A percentile compares a stretch with the other conserved stretches of the same genome.
These are phyloP conservation scores for Steccherinum ochraceum DNA, from an alignment of 768 basidiomycete genomes.

Conservation along the genomic window DNA sequence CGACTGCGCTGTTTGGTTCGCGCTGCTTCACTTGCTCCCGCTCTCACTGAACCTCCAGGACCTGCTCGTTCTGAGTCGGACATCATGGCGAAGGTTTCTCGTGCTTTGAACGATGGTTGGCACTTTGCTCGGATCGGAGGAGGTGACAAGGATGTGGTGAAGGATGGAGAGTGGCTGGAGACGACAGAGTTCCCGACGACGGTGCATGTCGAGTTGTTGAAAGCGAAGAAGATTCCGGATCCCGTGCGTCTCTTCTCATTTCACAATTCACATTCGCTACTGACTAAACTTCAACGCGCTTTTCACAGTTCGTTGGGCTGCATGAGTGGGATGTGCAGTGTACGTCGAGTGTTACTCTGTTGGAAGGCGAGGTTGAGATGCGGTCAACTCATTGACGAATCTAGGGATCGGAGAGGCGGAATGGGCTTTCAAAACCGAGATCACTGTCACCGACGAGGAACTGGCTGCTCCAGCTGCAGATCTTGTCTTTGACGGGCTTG, in stretches of 20 bases:
- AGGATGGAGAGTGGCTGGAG: slow-evolving; percentile 60
- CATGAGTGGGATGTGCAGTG: slow-evolving; percentile 92
- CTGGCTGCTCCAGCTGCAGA: slow-evolving; percentile 48
- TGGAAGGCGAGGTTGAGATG: background rate
- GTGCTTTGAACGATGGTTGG: slow-evolving; percentile 44
- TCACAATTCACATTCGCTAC: too few species aligned
- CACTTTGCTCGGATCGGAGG: slow-evolving; percentile 62
- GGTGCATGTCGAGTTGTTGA: slow-evolving; percentile 82
- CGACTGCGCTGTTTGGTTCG: too few species aligned
- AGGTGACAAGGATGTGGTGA: slow-evolving; percentile 37
- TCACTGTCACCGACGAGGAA: slow-evolving; percentile 45
- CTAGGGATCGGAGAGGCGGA: slow-evolving; percentile 84
- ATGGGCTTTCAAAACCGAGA: slow-evolving; percentile 76
- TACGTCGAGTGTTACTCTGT: slow-evolving; percentile 21
- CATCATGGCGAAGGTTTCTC: slow-evolving; percentile 19
- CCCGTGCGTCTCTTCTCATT: slow-evolving; percentile 44
- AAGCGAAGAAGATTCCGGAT: slow-evolving; percentile 69
- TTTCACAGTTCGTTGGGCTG: slow-evolving; percentile 59
- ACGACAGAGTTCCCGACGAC: slow-evolving; percentile 72
- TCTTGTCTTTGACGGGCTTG: slow-evolving; percentile 85
- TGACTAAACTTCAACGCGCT: slow-evolving; percentile 1
- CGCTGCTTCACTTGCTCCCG: background rate
- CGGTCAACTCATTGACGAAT: background rate
- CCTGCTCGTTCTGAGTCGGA: background rate
- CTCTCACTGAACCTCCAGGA: background rate